phyloP scores from a whole-genome alignment of 73 alveolate species.

The Paraurostyla sp. region DNA sequence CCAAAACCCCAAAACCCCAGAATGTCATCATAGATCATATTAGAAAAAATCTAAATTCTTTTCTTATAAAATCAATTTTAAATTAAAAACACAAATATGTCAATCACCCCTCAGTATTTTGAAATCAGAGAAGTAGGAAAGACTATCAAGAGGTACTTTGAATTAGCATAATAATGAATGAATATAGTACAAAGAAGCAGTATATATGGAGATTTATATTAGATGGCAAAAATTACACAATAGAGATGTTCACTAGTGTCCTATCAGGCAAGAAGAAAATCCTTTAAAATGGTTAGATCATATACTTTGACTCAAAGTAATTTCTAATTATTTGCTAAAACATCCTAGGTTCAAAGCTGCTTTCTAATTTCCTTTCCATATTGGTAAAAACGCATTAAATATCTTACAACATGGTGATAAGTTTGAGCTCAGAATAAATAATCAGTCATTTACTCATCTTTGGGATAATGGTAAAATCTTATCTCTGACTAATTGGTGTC shows the following conservation, averaged over 20 bases:
- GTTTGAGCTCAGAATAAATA: constrained; percentile 61
- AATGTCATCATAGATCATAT: no score
- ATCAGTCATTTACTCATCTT: constrained; percentile 53
- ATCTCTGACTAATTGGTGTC: not conserved
- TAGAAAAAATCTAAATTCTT: no score
- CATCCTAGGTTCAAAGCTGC: constrained; percentile 39
- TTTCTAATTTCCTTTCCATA: constrained; percentile 32
- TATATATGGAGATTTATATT: constrained; percentile 86
- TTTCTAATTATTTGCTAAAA: not conserved
- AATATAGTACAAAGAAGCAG: constrained; percentile 78
- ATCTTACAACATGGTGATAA: constrained; percentile 63
- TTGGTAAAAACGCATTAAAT: constrained; percentile 53
- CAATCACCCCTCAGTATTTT: constrained; percentile 25
- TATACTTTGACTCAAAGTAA: constrained; percentile 64
- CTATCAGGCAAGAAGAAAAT: constrained; percentile 89
- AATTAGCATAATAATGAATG: no score
- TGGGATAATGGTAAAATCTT: constrained; percentile 50
- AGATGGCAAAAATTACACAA: constrained; percentile 83
- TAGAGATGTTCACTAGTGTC: constrained; percentile 82
- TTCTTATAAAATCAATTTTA: no score
- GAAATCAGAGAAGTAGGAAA: constrained; percentile 63
- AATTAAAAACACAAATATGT: constrained; percentile 30
- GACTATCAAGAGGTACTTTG: constrained; percentile 48
- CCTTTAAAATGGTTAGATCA: constrained; percentile 77
- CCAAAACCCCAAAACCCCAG: no score